Conservation (phyloP, 495 filamentous ascomycete species). For the Acidomyces sp. region DNA sequence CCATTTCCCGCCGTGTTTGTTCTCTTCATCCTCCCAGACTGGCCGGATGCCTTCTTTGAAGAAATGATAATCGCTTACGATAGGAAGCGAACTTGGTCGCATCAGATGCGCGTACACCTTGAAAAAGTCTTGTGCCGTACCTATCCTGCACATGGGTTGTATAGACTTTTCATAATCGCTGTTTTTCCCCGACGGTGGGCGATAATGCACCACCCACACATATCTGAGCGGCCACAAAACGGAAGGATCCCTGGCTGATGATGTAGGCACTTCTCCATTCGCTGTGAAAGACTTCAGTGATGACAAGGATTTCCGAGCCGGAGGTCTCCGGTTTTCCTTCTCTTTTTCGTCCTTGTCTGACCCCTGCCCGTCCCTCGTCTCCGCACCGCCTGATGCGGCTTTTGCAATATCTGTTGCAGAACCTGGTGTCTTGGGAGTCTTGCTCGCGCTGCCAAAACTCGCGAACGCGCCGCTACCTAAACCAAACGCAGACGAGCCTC, state of each 20-base stretch:
- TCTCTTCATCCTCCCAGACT: slow-evolving; percentile 97
- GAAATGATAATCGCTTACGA: slow-evolving; percentile 94
- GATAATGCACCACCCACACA: slow-evolving; percentile 94
- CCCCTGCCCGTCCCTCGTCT: slow-evolving; percentile 18
- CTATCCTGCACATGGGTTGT: slow-evolving; percentile 66
- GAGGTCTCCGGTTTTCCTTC: slow-evolving; percentile 11
- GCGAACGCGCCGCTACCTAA: slow-evolving; percentile 92
- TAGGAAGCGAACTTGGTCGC: slow-evolving; percentile 71
- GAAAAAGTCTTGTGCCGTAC: slow-evolving; percentile 85
- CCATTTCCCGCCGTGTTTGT: slow-evolving; percentile 94
- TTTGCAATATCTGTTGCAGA: slow-evolving; percentile 59
- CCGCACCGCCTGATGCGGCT: slow-evolving; percentile 25
- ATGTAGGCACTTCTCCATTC: slow-evolving; percentile 36
- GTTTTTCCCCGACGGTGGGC: slow-evolving; percentile 87
- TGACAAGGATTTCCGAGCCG: slow-evolving; percentile 10
- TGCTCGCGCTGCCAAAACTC: slow-evolving; percentile 72
- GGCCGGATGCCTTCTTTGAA: slow-evolving; percentile 95
- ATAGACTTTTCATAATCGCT: slow-evolving; percentile 98
- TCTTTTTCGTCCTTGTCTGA: slow-evolving; percentile 11
- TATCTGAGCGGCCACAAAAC: slow-evolving; percentile 47
- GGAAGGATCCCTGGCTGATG: slow-evolving; percentile 8
- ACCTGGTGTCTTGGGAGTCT: slow-evolving; percentile 79
- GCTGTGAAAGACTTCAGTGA: slow-evolving; percentile 5
- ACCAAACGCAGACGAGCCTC: slow-evolving; percentile 84
- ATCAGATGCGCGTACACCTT: slow-evolving; percentile 82